Percentiles rank a stretch among this genome's conserved stretches.
Evolutionary conservation across 192 early-diverging fungal genomes (phyloP).

Genomic region (Coemansia sp.): DNA sequence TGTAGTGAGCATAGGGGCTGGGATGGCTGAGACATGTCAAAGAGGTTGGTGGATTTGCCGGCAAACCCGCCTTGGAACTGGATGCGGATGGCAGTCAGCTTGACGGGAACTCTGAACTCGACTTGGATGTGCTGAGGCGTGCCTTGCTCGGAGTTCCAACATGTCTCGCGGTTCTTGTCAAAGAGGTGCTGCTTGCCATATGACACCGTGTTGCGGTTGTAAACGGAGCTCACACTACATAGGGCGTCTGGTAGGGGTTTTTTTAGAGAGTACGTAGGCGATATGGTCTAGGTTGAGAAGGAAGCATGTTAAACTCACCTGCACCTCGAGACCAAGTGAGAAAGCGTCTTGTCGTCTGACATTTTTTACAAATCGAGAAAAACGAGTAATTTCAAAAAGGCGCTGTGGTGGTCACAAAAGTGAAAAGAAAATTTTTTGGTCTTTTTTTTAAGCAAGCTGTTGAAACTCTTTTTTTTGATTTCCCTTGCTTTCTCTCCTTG

Average conservation of each 20-base stretch:
- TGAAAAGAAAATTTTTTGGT: conserved; percentile 1
- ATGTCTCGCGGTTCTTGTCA: conserved; percentile 79
- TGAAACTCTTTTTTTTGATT: neutral
- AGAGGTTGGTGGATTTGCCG: conserved; percentile 64
- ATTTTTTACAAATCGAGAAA: neutral
- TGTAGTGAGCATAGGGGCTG: conserved; percentile 57
- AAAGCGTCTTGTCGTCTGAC: conserved; percentile 10
- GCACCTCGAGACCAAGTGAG: conserved; percentile 15
- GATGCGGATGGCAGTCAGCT: conserved; percentile 44
- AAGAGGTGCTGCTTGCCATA: conserved; percentile 82
- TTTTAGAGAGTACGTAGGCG: too few species aligned
- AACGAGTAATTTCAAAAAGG: neutral
- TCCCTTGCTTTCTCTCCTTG: neutral
- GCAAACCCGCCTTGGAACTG: conserved; percentile 91
- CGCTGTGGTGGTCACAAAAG: neutral
- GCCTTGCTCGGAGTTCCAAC: conserved; percentile 93
- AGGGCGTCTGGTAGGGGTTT: too few species aligned
- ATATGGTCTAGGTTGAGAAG: too few species aligned
- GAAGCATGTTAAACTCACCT: conserved; percentile 5
- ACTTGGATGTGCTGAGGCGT: conserved; percentile 72
- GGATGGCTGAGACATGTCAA: conserved; percentile 41
- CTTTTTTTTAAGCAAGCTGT: neutral
- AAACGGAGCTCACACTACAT: conserved; percentile 80
- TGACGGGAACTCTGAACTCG: conserved; percentile 59
- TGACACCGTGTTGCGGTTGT: conserved; percentile 70